phyloP scores from a whole-genome alignment of 768 basidiomycete species.

The Phlebiopsis gigantea region DNA sequence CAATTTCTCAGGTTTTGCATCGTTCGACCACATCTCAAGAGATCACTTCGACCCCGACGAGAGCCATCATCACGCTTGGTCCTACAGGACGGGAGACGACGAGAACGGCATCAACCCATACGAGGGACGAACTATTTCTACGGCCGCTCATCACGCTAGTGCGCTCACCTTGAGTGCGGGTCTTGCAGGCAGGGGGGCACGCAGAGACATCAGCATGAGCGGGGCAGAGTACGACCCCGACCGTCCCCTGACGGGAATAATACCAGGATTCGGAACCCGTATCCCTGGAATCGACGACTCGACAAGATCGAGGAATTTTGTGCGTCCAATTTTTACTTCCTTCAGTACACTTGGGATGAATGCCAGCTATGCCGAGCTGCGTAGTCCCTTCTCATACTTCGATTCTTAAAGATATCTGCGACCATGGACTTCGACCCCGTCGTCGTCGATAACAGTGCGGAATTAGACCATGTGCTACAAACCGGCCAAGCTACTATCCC shows the following conservation, averaged over 20 bases:
- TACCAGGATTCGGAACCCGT: slow-evolving; percentile 53
- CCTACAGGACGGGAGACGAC: slow-evolving; percentile 42
- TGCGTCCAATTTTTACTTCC: slow-evolving; percentile 25
- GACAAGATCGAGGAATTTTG: slow-evolving; percentile 45
- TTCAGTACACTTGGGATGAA: slow-evolving; percentile 4
- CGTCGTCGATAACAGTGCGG: slow-evolving; percentile 56
- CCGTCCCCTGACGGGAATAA: slow-evolving; percentile 66
- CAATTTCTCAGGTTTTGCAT: slow-evolving; percentile 51
- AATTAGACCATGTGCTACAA: slow-evolving; percentile 55
- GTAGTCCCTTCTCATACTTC: neutral
- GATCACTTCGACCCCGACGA: slow-evolving; percentile 54
- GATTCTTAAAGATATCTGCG: slow-evolving; percentile 23
- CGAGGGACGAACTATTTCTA: slow-evolving; percentile 65
- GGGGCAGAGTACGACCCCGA: slow-evolving; percentile 87
- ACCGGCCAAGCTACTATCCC: slow-evolving; percentile 45
- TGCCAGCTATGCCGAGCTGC: slow-evolving; percentile 2
- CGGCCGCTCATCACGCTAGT: slow-evolving; percentile 86
- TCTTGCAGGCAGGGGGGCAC: slow-evolving; percentile 48
- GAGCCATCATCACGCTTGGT: slow-evolving; percentile 31
- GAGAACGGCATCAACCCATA: slow-evolving; percentile 68
- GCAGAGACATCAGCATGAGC: slow-evolving; percentile 56
- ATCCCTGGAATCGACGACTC: slow-evolving; percentile 55
- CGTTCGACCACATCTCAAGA: slow-evolving; percentile 52
- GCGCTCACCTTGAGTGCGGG: slow-evolving; percentile 84
- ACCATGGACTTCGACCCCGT: slow-evolving; percentile 48